A percentile compares a stretch with the other conserved stretches of the same genome.
These are phyloP conservation scores for Talaromyces amestolkiae DNA, from an alignment of 2,329 filamentous ascomycete genomes.

Conservation along the genomic window DNA sequence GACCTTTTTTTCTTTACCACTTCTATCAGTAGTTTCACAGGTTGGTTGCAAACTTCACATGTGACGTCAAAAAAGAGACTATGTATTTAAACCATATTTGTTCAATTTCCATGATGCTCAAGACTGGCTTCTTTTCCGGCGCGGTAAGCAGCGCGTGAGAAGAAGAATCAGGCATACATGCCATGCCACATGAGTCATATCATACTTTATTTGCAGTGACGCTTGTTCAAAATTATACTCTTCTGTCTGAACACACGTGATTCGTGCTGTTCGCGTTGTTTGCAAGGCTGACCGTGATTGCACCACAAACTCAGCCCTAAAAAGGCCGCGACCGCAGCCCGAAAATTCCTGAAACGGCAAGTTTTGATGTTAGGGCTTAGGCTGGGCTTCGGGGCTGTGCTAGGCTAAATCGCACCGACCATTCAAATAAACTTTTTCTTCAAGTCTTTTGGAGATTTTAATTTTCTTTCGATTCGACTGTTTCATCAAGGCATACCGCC, in stretches of 20 bases:
- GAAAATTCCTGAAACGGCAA: background rate
- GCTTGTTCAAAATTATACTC: background rate
- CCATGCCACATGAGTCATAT: background rate
- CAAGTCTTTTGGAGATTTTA: background rate
- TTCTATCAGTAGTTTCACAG: background rate
- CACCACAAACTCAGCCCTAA: background rate
- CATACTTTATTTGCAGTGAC: background rate
- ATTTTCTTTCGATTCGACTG: background rate
- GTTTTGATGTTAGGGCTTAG: background rate
- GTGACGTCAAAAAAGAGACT: background rate
- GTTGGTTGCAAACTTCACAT: background rate
- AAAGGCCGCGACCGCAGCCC: background rate
- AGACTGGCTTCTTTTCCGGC: background rate
- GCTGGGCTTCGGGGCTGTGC: conserved; percentile 2
- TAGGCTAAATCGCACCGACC: background rate
- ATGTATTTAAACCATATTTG: background rate
- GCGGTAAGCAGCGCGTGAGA: background rate
- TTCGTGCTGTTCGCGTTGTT: background rate
- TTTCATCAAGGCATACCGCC: background rate
- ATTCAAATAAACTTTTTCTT: background rate
- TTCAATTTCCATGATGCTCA: background rate
- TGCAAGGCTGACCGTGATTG: background rate
- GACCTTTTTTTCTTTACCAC: background rate
- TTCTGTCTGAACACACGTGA: background rate
- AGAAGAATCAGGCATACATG: background rate